Base-by-base conservation (phyloP, 805 yeast species). In the Kluyveromyces starmeri region DNA sequence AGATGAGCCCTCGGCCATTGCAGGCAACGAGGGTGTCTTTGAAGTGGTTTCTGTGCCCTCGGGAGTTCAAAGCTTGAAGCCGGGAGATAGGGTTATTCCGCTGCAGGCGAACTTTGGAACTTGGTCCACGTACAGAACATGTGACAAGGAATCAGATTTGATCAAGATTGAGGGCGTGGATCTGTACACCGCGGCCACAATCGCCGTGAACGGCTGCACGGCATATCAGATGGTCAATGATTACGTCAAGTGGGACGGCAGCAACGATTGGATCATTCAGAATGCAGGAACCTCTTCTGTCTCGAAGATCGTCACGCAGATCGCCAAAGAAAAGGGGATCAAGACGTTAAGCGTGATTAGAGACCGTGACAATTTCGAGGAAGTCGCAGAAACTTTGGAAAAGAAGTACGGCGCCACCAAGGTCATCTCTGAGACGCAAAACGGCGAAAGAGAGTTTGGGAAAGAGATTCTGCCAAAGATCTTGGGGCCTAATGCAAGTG, bases 281-380 rank as follows among this genome's bases (percentile, higher is more conserved):
- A 92, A 89, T 50, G 98, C 96, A 20, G 97, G 95, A 22, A 92
- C 85, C 45, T 84, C 95, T 6, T 94, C 92, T 19, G 99, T 92
- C 8, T 95, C 96, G 5, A 76, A 85, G 46, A 78, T 82, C 47
- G 97, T 95, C 6, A 70, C 85, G 32, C 99, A 92, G 59, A 73
- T 92, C 35, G 95, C 83, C 20, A 73, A 74, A 44, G 65, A 76
- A 19, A 67, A 80, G 55, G 95, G 95, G 1, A 59, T 78, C 53
- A 84, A 85, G 48, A 84, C 95, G 8, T 71, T 92, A 45, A 78
- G 83, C 41, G 92, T 92, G 28, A 81, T 92, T 33, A 76, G 99
- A 58, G 83, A 84, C 51, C 73, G 97, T 47, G 81, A 78, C 21
- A 69, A 86, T 49, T 67, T 89, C 35, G 80, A 78, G n/a, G 73